Evolutionary conservation across 495 filamentous ascomycete species (phyloP), one percentile per base, ranked within the genome.

Genomic region (Aspergillus biplanus): DNA sequence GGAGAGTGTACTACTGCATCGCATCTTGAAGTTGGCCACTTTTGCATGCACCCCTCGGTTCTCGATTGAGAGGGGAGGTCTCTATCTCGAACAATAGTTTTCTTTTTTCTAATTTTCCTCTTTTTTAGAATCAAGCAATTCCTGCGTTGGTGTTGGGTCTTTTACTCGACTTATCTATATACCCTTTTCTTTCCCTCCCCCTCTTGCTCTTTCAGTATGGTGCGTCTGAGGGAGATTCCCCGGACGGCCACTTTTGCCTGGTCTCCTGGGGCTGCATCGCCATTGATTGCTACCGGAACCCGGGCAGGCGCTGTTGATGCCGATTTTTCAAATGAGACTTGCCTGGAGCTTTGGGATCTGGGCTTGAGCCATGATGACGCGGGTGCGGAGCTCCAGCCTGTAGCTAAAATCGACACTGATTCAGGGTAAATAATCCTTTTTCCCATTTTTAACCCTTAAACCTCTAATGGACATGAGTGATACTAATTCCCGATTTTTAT

Each of bases 241-340:
- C 85, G 95, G 78, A 98, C 95, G 62, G 94, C 94, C 76, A 91
- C 93, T 70, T 98, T 99, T 71, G 92, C 96, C 63, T 99, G 95
- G 94, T 95, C 92, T 63, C 89, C 92, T 13, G 88, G 89, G 59
- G 76, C 90, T 48, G 80, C 83, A 37, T 82, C 84, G 61, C 92
- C 93, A 66, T 83, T 96, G 67, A 82, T 99, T 58, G 94, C 93
- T 47, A 98, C 95, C n/a, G 95, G 95, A 69, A 98, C 95, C 31
- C 86, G 91, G 69, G 93, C 94, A 59, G 95, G 95, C 57, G 95
- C 95, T 64, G 93, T 98, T 16, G 92, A 95, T 77, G 93, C 91
- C 68, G 93, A 97, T 74, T 98, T 99, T 81, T 98, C 95, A 6
- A 93, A 95, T 77, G 93, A 97, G 74, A 97, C 92, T 59, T 92